Evolutionary conservation across 805 yeast genomes (phyloP), one percentile per base, ranked within the genome.

Genomic region (Kazachstania kunashirensis): DNA sequence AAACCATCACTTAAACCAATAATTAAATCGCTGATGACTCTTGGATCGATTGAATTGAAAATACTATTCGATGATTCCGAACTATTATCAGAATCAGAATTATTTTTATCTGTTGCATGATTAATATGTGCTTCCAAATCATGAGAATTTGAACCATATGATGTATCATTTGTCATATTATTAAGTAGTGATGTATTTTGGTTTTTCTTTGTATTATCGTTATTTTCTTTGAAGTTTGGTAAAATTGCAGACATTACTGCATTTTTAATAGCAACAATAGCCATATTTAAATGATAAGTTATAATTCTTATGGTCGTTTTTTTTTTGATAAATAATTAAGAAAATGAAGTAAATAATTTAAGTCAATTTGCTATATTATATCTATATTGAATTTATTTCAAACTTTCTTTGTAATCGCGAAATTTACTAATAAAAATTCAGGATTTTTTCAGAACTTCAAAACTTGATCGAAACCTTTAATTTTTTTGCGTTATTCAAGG

Each of bases 1-100:
- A 89, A 71, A 4, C 98, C 98, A 58, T 89, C 98, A 24, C 92
- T 79, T 34, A 89, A 72, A 5, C 98, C 98, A 53, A 89, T 89
- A 47, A 89, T 85, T 38, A 84, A 70, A 59, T 89, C 97, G 31
- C 92, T 79, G 80, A 89, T 84, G 18, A 88, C 88, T 57, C 98
- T 75, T 8, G 98, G 98, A 55, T 82, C 92, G 36, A 82, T 68
- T 29, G 65, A 71, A 24, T 67, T 68, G 41, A 78, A 66, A 20
- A 39, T 13, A 11, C 31, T 18, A 24, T 31, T 16, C 9, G 28
- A 14, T 6, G 17, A 12, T 7, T 31, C 9, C 2, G 33, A 21
- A 26, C 27, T 26, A 26, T n/a, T 8, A 20, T 20, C 15, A 16
- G 13, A 6, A 10, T 15, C 6, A 3, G 20, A 15, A 14, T 21